phyloP scores from a whole-genome alignment of 2,329 filamentous ascomycete genomes.

The Alternaria consortialis region DNA sequence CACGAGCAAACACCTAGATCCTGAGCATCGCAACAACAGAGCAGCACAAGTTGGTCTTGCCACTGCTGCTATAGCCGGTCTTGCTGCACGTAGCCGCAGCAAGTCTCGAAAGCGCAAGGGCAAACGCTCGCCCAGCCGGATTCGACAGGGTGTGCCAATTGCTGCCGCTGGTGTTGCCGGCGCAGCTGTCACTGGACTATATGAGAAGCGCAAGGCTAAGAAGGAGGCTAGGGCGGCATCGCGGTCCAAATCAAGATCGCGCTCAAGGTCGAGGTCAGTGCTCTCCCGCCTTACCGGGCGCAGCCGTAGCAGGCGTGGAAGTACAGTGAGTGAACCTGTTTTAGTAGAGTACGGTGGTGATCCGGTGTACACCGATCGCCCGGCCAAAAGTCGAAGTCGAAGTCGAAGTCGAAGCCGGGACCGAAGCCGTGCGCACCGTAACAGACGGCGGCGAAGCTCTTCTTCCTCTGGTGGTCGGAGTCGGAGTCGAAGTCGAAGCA shows the following conservation, averaged over 20 bases:
- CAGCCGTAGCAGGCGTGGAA: conserved; percentile 50
- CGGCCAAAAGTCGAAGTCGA: conserved; percentile 41
- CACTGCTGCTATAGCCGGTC: conserved; percentile 68
- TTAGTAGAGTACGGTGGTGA: conserved; percentile 72
- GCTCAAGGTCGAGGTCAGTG: conserved; percentile 57
- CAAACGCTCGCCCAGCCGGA: conserved; percentile 63
- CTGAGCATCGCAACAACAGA: conserved; percentile 64
- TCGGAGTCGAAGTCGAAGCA: conserved; percentile 52
- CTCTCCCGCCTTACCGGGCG: conserved; percentile 51
- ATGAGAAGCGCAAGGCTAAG: conserved; percentile 69
- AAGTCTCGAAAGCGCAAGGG: conserved; percentile 64
- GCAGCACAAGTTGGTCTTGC: conserved; percentile 70
- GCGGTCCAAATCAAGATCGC: conserved; percentile 50
- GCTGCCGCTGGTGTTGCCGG: conserved; percentile 68
- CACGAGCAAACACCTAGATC: conserved; percentile 54
- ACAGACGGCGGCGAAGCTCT: conserved; percentile 55
- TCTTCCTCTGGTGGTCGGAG: conserved; percentile 51
- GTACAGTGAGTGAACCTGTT: conserved; percentile 58
- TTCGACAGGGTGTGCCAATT: conserved; percentile 67
- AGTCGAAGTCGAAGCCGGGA: conserved; percentile 19
- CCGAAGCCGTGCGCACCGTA: conserved; percentile 36
- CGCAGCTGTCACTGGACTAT: conserved; percentile 68
- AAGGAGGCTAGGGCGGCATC: conserved; percentile 62
- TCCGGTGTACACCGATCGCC: conserved; percentile 66
- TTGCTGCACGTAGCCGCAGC: conserved; percentile 66